These are phyloP conservation scores for Penicillium goetzii DNA, from an alignment of 495 filamentous ascomycete species.

Conservation along the genomic window DNA sequence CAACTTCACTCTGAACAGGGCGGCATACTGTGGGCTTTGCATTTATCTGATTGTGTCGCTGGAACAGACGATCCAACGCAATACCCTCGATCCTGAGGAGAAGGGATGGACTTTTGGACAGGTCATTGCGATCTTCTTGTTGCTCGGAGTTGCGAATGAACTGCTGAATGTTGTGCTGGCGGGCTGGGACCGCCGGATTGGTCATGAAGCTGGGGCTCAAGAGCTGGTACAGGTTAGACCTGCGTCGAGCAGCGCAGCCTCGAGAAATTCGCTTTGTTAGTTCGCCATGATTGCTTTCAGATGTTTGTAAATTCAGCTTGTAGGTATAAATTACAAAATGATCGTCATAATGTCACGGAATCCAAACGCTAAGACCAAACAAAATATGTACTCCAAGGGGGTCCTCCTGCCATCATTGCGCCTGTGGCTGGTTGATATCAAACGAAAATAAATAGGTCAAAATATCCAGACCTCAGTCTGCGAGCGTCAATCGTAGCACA, in stretches of 20 bases:
- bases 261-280: not conserved
- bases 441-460: not conserved
- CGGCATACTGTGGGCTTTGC: slow-evolving; percentile 21
- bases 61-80: slow-evolving; percentile 27
- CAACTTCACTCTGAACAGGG: slow-evolving; percentile 19
- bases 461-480: slow-evolving; percentile 12
- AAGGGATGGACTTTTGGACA: slow-evolving; percentile 26
- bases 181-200: slow-evolving; percentile 22
- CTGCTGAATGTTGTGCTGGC: slow-evolving; percentile 25
- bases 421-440: not conserved
- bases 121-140: slow-evolving; percentile 27
- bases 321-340: not conserved
- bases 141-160: slow-evolving; percentile 28
- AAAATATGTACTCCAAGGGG: not conserved
- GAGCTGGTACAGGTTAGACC: slow-evolving; percentile 14
- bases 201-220: slow-evolving; percentile 2
- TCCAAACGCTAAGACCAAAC: not conserved
- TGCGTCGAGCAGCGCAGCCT: not conserved
- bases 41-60: slow-evolving; percentile 28
- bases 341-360: not conserved
- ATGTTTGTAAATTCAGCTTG: not conserved
- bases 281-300: not conserved
- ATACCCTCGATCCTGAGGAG: slow-evolving; percentile 20
- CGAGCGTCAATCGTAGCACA: slow-evolving; percentile 26
- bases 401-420: not conserved